These are phyloP conservation scores for Amanita pseudoporphyria DNA, from an alignment of 768 basidiomycete species.

Conservation along the genomic window DNA sequence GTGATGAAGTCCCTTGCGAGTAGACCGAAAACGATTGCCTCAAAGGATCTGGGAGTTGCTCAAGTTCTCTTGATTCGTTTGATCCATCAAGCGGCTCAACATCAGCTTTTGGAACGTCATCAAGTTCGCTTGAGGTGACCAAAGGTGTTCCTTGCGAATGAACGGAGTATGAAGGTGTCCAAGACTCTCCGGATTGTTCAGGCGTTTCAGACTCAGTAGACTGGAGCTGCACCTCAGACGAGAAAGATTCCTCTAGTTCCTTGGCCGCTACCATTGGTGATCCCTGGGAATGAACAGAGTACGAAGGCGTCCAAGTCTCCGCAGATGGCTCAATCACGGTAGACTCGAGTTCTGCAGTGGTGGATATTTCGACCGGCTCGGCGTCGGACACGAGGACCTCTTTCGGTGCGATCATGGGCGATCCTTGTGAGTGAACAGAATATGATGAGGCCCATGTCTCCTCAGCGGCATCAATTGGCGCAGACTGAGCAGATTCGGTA, in stretches of 20 bases:
- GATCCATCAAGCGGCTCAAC: not conserved
- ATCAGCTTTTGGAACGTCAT: not conserved
- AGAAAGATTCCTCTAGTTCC: conserved; percentile 7
- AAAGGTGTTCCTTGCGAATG: conserved; percentile 12
- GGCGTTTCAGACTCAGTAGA: not conserved
- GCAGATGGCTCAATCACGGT: not conserved
- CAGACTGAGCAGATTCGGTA: no score
- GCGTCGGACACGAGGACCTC: not conserved
- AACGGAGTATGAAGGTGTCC: conserved; percentile 20
- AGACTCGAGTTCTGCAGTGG: not conserved
- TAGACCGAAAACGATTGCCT: not conserved
- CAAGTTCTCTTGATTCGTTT: not conserved
- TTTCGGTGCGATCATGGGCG: not conserved
- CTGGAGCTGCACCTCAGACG: not conserved
- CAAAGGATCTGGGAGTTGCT: not conserved
- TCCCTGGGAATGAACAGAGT: conserved; percentile 16
- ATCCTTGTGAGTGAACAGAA: not conserved
- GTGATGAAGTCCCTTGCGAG: not conserved
- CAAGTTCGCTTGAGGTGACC: conserved; percentile 1
- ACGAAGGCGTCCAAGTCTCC: conserved; percentile 15
- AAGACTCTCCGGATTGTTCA: conserved; percentile 2
- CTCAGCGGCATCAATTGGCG: not conserved
- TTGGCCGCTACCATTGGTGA: conserved; percentile 3
- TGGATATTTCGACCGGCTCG: not conserved
- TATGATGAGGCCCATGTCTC: conserved; percentile 1